Conservation (phyloP, 2,329 filamentous ascomycete genomes). For the Trichoderma simmonsii region DNA sequence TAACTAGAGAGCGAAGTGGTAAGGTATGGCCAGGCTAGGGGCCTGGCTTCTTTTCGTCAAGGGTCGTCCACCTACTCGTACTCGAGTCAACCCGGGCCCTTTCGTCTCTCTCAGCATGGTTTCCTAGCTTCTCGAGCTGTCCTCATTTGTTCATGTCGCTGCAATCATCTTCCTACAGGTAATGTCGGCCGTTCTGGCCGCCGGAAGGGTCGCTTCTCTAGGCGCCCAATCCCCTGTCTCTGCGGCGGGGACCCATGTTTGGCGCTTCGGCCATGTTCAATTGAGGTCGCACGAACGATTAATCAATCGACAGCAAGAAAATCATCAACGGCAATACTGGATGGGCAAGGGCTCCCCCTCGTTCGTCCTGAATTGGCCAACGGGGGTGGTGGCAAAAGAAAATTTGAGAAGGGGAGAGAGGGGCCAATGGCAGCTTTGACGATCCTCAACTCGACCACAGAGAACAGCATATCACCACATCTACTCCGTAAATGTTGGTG, state of each 20-base stretch:
- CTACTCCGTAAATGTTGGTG: neutral
- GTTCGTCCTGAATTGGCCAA: neutral
- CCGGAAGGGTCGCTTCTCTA: constrained; percentile 18
- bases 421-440: constrained; percentile 20
- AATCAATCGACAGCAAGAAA: constrained; percentile 13
- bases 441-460: neutral
- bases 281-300: constrained; percentile 22
- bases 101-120: neutral
- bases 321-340: constrained; percentile 9
- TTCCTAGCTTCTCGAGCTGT: neutral
- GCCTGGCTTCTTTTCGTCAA: neutral
- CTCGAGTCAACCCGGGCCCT: neutral
- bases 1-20: neutral
- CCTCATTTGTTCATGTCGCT: neutral
- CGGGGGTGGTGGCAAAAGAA: constrained; percentile 28
- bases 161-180: neutral
- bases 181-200: constrained; percentile 16
- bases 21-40: constrained; percentile 4
- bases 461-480: neutral
- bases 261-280: constrained; percentile 17
- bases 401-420: constrained; percentile 13
- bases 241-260: constrained; percentile 11
- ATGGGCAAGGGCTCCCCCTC: neutral
- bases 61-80: neutral
- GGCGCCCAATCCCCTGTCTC: constrained; percentile 15